These are phyloP conservation scores for Xylaria sp. DNA, from an alignment of 2,329 filamentous ascomycete genomes.

Conservation along the genomic window DNA sequence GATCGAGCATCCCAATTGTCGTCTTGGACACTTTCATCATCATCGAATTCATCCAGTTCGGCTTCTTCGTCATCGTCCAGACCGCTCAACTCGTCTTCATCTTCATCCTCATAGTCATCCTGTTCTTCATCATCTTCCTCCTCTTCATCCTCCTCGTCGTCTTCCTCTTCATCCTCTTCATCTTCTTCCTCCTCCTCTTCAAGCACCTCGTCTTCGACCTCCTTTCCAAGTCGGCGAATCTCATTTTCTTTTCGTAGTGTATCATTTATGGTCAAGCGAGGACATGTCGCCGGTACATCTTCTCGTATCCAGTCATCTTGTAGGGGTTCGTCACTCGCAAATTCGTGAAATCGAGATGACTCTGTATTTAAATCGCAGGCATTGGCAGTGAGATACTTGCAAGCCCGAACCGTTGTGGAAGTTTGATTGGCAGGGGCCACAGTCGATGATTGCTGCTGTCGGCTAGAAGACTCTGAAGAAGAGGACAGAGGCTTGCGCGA, in stretches of 20 bases:
- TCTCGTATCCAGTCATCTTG: slow-evolving; percentile 87
- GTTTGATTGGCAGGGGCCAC: slow-evolving; percentile 37
- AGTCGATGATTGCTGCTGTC: slow-evolving; percentile 27
- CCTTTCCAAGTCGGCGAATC: slow-evolving; percentile 78
- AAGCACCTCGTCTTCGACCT: slow-evolving; percentile 84
- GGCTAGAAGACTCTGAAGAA: slow-evolving; percentile 27
- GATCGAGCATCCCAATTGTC: slow-evolving; percentile 44
- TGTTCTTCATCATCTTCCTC: slow-evolving; percentile 43
- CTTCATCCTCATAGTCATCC: slow-evolving; percentile 42
- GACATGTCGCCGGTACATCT: slow-evolving; percentile 56
- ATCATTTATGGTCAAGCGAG: slow-evolving; percentile 80
- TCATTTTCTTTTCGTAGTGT: slow-evolving; percentile 84
- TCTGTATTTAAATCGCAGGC: slow-evolving; percentile 49
- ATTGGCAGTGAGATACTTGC: slow-evolving; percentile 48
- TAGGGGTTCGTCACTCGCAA: slow-evolving; percentile 73
- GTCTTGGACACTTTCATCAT: slow-evolving; percentile 42
- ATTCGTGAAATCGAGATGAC: slow-evolving; percentile 75
- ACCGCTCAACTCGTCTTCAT: slow-evolving; percentile 35
- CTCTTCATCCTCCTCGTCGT: slow-evolving; percentile 43
- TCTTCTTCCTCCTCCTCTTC: slow-evolving; percentile 64
- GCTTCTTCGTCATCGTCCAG: slow-evolving; percentile 38
- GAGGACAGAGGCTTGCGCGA: slow-evolving; percentile 29
- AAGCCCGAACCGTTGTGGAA: slow-evolving; percentile 35
- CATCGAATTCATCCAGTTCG: slow-evolving; percentile 46
- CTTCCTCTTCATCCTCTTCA: slow-evolving; percentile 42